Percentiles rank a stretch among this genome's conserved stretches.
phyloP scores from a whole-genome alignment of 129 eudicot genomes.

The Calendula officinalis region DNA sequence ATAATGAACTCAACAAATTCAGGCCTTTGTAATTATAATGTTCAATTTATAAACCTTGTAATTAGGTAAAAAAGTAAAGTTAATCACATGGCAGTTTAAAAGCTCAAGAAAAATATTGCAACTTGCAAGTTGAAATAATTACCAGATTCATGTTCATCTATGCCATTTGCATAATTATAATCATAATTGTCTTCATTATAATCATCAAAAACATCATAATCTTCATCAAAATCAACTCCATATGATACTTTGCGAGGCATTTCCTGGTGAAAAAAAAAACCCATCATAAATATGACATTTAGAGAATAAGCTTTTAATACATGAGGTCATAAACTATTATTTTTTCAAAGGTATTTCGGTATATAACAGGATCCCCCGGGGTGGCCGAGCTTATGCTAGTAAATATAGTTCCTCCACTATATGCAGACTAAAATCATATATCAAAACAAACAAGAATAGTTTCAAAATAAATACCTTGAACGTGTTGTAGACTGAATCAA shows the following conservation, averaged over 20 bases:
- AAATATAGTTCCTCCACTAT: background rate
- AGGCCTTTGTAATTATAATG: background rate
- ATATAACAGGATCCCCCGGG: too few relatives aligned
- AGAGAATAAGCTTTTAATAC: background rate
- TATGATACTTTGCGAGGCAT: constrained; percentile 81
- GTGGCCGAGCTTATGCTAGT: too few relatives aligned
- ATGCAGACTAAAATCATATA: background rate
- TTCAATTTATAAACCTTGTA: background rate
- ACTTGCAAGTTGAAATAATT: constrained; percentile 18
- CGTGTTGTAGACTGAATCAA: constrained; percentile 19
- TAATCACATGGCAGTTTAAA: constrained; percentile 11
- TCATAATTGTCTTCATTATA: constrained; percentile 49
- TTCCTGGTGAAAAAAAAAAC: constrained; percentile 22
- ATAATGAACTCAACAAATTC: background rate
- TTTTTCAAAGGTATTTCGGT: too few relatives aligned
- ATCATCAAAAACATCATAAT: constrained; percentile 60
- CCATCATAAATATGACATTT: background rate
- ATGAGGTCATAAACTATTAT: too few relatives aligned
- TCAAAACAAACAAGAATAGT: constrained; percentile 6
- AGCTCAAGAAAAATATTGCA: constrained; percentile 12
- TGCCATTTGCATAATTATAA: constrained; percentile 30
- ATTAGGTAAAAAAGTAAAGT: constrained; percentile 4
- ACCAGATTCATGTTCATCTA: constrained; percentile 47
- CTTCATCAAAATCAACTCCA: constrained; percentile 65
- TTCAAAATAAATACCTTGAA: constrained; percentile 18